Base-by-base conservation (phyloP, 768 basidiomycete species). In the Epithele typhae region DNA sequence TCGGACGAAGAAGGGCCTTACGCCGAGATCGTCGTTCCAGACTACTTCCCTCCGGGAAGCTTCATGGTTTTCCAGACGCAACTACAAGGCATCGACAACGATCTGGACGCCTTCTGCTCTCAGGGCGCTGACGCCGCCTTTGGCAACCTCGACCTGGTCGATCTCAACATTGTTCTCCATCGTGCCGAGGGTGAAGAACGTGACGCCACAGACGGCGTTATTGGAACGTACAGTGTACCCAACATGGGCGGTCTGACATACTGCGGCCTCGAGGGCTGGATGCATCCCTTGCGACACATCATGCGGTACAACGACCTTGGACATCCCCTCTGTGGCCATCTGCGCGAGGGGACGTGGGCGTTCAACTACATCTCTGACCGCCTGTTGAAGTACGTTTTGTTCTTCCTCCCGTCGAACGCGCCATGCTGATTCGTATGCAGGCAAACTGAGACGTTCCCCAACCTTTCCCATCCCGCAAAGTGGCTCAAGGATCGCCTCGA, bases 261-360 rank as follows among this genome's bases (percentile, higher is more conserved):
- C 65, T 97, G 94, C 58, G 96, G 96, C 15, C 64, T 98, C 41
- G 92, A 98, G 59, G 96, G 96, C 1, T 99, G 94, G 92, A 97
- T 99, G 92, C 79, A 84, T 55, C 83, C 83, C 0, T 70, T 98
- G 45, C 76, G 81, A 32, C 80, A 81, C 55, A 81, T 98, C 63
- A 93, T 93, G 81, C 74, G 75, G 54, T 77, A 82, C 59, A 98
- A 98, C 64, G 93, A 99, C 62, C 76, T 98, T 3, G 96, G 96
- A 0, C 93, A 98, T 64, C 78, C 92, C 1, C 72, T 99, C 4
- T 95, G 92, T 57, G 83, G 71, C 3, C 91, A 98, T 66, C 65
- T 98, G 47, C 78, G 96, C 49, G 76, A 85, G 23, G 96, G 96
- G 6, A 75, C 75, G 14, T 98, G 96, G 96, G 87, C 95, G 11